Evolutionary conservation across 192 early-diverging fungal species (phyloP).

Genomic region (Bifiguratus adelaidae): DNA sequence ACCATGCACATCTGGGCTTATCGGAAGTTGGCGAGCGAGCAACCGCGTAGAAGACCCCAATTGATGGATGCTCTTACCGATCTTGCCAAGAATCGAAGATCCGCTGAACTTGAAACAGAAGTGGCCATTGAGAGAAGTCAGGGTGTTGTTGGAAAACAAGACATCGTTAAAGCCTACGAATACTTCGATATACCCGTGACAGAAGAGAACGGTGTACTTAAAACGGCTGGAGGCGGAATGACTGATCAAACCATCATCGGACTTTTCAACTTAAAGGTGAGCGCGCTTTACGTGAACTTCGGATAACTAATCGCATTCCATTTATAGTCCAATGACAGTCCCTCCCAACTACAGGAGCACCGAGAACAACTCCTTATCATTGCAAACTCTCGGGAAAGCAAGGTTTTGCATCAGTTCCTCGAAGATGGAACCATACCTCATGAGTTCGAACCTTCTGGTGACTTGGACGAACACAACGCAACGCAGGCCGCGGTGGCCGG

Average conservation of each 20-base stretch:
- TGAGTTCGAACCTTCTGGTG: no score
- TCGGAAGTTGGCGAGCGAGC: slow-evolving; percentile 26
- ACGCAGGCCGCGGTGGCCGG: no score
- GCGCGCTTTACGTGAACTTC: no score
- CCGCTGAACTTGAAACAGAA: slow-evolving; percentile 23
- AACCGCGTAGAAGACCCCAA: slow-evolving; percentile 11
- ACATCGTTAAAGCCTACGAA: slow-evolving; percentile 28
- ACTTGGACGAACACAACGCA: no score
- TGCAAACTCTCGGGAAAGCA: slow-evolving; percentile 9
- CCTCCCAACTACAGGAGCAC: slow-evolving; percentile 9
- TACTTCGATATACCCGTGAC: slow-evolving; percentile 24
- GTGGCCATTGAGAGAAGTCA: slow-evolving; percentile 38
- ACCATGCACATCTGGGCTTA: slow-evolving; percentile 41
- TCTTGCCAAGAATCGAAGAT: slow-evolving; percentile 19
- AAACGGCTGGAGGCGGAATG: slow-evolving; percentile 20
- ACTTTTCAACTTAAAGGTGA: slow-evolving; percentile 14
- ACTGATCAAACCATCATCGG: slow-evolving; percentile 16
- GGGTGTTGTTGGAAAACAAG: slow-evolving; percentile 31
- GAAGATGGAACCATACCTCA: slow-evolving; percentile 4
- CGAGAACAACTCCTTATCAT: slow-evolving; percentile 9
- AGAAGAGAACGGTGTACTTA: no score
- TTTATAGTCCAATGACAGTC: slow-evolving; percentile 15
- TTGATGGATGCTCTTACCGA: slow-evolving; percentile 33
- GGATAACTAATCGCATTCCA: no score
- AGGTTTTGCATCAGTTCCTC: slow-evolving; percentile 4